A percentile compares a stretch with the other conserved stretches of the same genome.
Conservation (phyloP, 768 basidiomycete genomes). For the Leccinum longicurvipes region DNA sequence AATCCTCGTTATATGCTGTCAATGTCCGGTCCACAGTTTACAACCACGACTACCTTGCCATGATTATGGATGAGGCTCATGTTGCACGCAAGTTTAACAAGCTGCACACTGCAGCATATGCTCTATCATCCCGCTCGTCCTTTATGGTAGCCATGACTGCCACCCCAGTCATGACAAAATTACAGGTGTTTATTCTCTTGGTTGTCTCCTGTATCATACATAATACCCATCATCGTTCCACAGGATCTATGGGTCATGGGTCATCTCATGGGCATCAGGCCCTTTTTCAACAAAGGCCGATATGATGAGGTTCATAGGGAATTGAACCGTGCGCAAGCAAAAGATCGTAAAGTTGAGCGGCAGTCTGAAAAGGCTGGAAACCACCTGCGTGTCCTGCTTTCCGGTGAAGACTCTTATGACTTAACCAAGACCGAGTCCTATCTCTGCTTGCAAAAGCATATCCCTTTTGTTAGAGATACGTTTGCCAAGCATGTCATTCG, state of each 20-base stretch:
- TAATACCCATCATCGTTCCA: not conserved
- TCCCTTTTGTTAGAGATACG: not conserved
- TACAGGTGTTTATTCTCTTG: not conserved
- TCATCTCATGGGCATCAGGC: not conserved
- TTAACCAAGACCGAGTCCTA: not conserved
- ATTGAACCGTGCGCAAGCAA: not conserved
- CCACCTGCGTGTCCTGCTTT: not conserved
- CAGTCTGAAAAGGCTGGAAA: not conserved
- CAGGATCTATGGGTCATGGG: constrained; percentile 10
- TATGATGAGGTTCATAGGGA: not conserved
- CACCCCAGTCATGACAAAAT: constrained; percentile 4
- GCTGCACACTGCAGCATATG: not conserved
- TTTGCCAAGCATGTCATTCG: not conserved
- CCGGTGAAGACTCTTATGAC: not conserved
- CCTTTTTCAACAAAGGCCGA: accelerated
- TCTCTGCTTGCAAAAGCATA: not conserved
- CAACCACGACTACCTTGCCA: not conserved
- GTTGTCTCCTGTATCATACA: no score
- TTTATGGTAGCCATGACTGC: not conserved
- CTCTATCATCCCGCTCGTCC: accelerated
- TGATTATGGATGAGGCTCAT: constrained; percentile 7
- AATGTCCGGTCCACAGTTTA: no score
- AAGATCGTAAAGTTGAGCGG: not conserved
- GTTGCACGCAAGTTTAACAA: constrained; percentile 2
- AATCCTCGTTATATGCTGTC: no score